phyloP scores from a whole-genome alignment of 495 filamentous ascomycete genomes.

The Penicillium longicatenatum region DNA sequence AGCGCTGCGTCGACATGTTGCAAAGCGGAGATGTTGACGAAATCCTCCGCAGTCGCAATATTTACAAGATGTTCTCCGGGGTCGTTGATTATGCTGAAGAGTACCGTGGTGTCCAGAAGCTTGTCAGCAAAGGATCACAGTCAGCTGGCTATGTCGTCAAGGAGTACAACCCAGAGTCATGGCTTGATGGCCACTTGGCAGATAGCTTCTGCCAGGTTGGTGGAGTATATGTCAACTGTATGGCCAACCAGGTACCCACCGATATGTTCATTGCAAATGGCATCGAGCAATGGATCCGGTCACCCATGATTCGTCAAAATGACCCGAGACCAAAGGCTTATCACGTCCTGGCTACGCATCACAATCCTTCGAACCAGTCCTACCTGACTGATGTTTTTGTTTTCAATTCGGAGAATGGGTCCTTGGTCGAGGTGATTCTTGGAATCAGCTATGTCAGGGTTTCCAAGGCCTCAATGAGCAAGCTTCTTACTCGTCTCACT shows the following conservation, averaged over 20 bases:
- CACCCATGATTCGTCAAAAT: constrained; percentile 24
- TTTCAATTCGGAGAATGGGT: constrained; percentile 45
- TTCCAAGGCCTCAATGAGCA: constrained; percentile 45
- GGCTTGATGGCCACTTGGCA: constrained; percentile 39
- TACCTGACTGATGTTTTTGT: constrained; percentile 55
- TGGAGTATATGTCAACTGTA: constrained; percentile 55
- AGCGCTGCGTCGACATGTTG: constrained; percentile 42
- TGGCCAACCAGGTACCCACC: constrained; percentile 40
- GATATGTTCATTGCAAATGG: constrained; percentile 54
- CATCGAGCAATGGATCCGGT: constrained; percentile 50
- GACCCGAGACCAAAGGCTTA: constrained; percentile 33
- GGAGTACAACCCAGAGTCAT: constrained; percentile 36
- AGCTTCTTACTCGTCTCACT: constrained; percentile 23
- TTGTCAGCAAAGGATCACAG: constrained; percentile 45
- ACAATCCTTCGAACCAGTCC: constrained; percentile 29
- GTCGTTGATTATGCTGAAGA: constrained; percentile 51
- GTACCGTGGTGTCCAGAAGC: constrained; percentile 47
- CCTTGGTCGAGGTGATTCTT: constrained; percentile 49
- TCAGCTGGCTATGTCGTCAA: constrained; percentile 48
- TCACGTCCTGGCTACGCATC: constrained; percentile 48
- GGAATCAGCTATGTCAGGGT: constrained; percentile 51
- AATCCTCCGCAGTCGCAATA: constrained; percentile 49
- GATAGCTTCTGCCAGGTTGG: constrained; percentile 54
- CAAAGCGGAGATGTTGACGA: constrained; percentile 43
- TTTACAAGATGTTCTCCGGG: constrained; percentile 49